Evolutionary conservation across 768 basidiomycete genomes (phyloP).

Genomic region (Phanerochaete carnosa): DNA sequence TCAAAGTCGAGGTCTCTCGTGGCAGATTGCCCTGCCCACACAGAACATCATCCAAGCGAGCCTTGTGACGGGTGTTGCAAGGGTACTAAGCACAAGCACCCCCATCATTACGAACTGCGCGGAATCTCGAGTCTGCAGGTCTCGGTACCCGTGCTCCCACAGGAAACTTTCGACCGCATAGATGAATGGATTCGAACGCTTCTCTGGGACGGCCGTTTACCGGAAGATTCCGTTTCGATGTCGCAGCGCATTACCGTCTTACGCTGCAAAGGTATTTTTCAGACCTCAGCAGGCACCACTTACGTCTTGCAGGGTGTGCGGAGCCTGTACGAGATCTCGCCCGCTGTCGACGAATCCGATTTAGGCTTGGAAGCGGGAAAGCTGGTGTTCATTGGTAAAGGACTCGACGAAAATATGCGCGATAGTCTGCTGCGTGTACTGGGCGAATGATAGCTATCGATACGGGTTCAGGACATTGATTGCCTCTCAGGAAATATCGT

Average conservation of each 20-base stretch:
- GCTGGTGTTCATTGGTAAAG: constrained; percentile 85
- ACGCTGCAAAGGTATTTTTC: constrained; percentile 86
- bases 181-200: constrained; percentile 80
- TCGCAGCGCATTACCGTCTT: constrained; percentile 52
- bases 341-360: constrained; percentile 35
- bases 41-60: constrained; percentile 1
- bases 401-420: constrained; percentile 55
- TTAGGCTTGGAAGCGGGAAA: constrained; percentile 66
- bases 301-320: constrained; percentile 90
- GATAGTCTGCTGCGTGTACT: constrained; percentile 42
- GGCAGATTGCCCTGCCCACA: background rate
- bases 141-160: constrained; percentile 55
- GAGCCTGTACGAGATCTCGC: constrained; percentile 78
- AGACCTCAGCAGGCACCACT: constrained; percentile 46
- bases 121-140: constrained; percentile 85
- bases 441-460: background rate
- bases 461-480: background rate
- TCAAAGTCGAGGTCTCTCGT: constrained; percentile 38
- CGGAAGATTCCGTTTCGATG: constrained; percentile 18
- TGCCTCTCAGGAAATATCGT: background rate
- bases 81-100: constrained; percentile 30
- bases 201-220: constrained; percentile 74
- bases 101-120: constrained; percentile 61
- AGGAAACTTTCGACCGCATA: constrained; percentile 45
- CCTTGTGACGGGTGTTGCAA: constrained; percentile 28